Evolutionary conservation across 352 stramenopile species (phyloP).

Genomic region (Phytophthora nicotianae): DNA sequence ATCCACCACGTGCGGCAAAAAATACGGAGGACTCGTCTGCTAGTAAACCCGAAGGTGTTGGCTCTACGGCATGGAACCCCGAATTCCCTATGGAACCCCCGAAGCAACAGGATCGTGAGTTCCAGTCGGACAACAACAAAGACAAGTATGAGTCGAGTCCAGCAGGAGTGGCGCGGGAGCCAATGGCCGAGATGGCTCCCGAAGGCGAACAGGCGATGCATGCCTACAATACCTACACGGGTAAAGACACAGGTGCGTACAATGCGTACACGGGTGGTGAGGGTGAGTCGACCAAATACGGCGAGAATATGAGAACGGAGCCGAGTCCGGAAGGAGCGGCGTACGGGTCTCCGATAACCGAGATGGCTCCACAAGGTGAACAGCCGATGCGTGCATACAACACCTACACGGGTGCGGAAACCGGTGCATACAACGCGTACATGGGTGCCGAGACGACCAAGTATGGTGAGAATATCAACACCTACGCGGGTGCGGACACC

Average conservation of each 20-base stretch:
- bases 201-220: background rate
- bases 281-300: conserved; percentile 6
- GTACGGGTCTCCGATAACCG: background rate
- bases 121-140: background rate
- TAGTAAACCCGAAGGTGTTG: background rate
- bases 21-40: background rate
- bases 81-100: background rate
- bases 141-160: background rate
- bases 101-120: background rate
- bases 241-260: background rate
- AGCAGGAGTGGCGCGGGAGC: background rate
- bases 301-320: background rate
- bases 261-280: conserved; percentile 4
- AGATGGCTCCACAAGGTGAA: background rate
- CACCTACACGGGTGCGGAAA: background rate
- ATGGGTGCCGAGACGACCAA: conserved; percentile 2
- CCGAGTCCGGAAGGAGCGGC: background rate
- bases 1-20: background rate
- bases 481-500: background rate
- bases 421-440: conserved; percentile 3
- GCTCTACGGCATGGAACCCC: background rate
- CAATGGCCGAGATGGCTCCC: background rate
- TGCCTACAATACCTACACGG: conserved; percentile 9
- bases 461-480: background rate
- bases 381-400: conserved; percentile 9